Conservation (phyloP, 2,329 filamentous ascomycete genomes). For the Ophiostoma pallidulum region DNA sequence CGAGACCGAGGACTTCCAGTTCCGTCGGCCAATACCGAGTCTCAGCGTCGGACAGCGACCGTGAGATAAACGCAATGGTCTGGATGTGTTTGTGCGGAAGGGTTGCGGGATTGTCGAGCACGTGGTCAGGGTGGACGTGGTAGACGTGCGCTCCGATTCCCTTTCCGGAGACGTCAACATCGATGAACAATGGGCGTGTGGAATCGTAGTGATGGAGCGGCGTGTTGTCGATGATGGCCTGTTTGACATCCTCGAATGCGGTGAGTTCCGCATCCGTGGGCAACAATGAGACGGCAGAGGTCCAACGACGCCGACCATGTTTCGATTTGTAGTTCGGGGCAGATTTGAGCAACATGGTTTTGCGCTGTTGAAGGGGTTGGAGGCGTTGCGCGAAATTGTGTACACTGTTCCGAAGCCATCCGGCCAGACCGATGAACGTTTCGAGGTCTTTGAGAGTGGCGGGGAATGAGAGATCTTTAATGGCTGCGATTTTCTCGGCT, state of each 20-base stretch:
- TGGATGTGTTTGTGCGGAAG: too few relatives aligned
- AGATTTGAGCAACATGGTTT: neutral
- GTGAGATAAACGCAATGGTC: neutral
- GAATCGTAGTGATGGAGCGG: neutral
- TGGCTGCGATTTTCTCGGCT: too few relatives aligned
- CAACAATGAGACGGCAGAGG: too few relatives aligned
- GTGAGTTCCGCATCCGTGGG: neutral
- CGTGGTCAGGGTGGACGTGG: neutral
- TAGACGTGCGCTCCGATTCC: neutral
- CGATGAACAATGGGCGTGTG: neutral
- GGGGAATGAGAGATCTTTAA: too few relatives aligned
- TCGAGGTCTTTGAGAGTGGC: too few relatives aligned
- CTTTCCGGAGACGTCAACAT: neutral
- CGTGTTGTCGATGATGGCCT: neutral
- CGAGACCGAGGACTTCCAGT: neutral
- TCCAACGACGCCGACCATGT: too few relatives aligned
- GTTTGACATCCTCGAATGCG: neutral
- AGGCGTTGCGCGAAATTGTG: neutral
- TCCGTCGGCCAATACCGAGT: neutral
- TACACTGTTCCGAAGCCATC: neutral
- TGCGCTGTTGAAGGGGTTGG: neutral
- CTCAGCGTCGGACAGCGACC: neutral
- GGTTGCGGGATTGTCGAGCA: too few relatives aligned
- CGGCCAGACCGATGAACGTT: neutral
- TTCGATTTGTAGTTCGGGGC: too few relatives aligned